Evolutionary conservation across 345 rosid species (phyloP), one percentile per base, ranked within the genome.

Genomic region (Eucalyptus albens): DNA sequence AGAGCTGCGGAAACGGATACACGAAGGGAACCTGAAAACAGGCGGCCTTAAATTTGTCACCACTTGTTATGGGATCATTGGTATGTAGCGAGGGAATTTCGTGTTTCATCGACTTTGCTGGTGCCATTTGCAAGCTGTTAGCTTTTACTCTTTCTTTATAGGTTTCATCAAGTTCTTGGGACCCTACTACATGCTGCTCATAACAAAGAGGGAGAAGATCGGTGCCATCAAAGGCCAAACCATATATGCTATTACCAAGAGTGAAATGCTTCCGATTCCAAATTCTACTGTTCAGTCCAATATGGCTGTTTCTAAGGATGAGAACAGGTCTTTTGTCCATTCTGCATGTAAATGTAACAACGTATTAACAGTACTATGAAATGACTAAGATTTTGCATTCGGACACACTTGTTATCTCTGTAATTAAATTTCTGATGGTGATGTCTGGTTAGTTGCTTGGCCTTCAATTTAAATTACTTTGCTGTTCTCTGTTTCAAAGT

Each of bases 271-370:
- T 90, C 91, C 94, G 31, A 92, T 98, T 89, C 97, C 97, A 51
- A 91, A 95, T 92, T 92, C 97, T 77, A 88, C 96, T 90, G 94
- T 94, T 92, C 97, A 90, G 88, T 93, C 96, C 92, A 95, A 93
- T 95, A 92, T 95, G 97, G 95, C 95, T 97, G 91, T 93, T 93
- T 95, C 98, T 97, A 96, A 94, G 95, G 93, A 96, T 89, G 99
- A 98, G 94, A 98, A 97, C 94, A 98, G 99, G 99, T 98, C 95
- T 95, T 98, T 95, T 93, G 97, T 96, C 92, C 91, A 94, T 95
- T 94, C 93, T 95, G 94, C 95, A 92, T 96, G 99, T 97, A 96
- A 94, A 93, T 94, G 97, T 96, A 93, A 92, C 85, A 77, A 77
- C 47, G 45, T 77, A 77, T 77, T 77, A 77, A 77, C 85, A 77